Conservation (phyloP, 2,329 filamentous ascomycete species). For the Arthrinium phaeospermum region DNA sequence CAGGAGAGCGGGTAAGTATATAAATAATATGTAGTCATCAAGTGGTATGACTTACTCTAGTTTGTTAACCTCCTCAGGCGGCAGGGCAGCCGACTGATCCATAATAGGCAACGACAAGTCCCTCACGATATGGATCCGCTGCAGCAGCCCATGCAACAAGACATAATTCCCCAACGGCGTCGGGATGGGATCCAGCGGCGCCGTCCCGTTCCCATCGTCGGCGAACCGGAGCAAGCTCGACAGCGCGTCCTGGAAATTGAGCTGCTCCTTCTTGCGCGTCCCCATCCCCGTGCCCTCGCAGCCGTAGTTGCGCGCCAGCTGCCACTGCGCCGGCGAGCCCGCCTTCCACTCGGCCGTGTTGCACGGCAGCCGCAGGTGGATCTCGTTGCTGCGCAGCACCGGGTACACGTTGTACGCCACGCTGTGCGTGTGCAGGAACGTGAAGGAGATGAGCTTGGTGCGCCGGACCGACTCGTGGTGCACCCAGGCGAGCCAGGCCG, state of each 20-base stretch:
- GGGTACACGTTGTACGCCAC: constrained; percentile 47
- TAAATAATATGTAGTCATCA: not conserved
- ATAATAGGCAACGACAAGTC: constrained; percentile 43
- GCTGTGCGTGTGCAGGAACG: constrained; percentile 45
- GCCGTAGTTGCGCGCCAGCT: constrained; percentile 29
- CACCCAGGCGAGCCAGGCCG: constrained; percentile 40
- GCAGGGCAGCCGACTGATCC: constrained; percentile 39
- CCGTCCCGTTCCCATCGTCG: constrained; percentile 27
- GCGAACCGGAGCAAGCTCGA: constrained; percentile 39
- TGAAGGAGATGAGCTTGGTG: constrained; percentile 45
- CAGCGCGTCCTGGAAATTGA: constrained; percentile 44
- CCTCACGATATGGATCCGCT: constrained; percentile 45
- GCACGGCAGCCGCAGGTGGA: constrained; percentile 42
- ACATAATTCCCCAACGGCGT: constrained; percentile 46
- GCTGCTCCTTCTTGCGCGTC: constrained; percentile 39
- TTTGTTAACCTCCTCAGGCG: constrained; percentile 43
- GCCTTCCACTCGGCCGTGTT: constrained; percentile 46
- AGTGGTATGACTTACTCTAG: constrained; percentile 36
- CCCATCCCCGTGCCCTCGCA: constrained; percentile 20
- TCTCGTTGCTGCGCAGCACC: constrained; percentile 43
- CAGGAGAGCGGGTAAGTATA: too few species aligned
- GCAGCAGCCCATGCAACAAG: constrained; percentile 43
- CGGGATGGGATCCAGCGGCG: constrained; percentile 41
- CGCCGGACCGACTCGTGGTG: constrained; percentile 40
- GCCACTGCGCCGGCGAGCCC: constrained; percentile 37